Evolutionary conservation across 2,329 filamentous ascomycete genomes (phyloP).

Genomic region (Neonectria neomacrospora): DNA sequence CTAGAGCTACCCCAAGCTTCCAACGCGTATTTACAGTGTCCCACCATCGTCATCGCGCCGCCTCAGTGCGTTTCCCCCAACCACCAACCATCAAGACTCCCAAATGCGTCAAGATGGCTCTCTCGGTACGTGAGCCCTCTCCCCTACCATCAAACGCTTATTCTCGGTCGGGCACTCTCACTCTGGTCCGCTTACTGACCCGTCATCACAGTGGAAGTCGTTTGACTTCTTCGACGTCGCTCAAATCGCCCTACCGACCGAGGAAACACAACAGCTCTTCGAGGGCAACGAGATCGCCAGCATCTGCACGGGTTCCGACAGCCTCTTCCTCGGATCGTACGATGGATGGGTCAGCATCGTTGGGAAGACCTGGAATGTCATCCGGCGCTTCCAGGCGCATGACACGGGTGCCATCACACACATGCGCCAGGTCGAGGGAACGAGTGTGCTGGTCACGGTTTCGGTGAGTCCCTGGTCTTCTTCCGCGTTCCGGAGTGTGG

Average conservation of each 20-base stretch:
- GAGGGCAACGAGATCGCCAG: conserved; percentile 85
- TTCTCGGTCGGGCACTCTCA: rapidly evolving
- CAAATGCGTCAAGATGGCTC: conserved; percentile 50
- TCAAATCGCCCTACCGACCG: conserved; percentile 81
- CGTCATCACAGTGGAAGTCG: conserved; percentile 83
- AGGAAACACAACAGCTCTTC: conserved; percentile 81
- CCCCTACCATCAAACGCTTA: not conserved
- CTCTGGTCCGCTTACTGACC: conserved; percentile 15
- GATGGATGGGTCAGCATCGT: conserved; percentile 91
- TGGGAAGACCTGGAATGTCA: conserved; percentile 85
- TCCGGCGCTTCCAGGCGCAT: conserved; percentile 88
- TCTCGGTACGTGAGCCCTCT: conserved; percentile 44
- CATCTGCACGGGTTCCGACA: conserved; percentile 87
- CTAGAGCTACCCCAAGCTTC: conserved; percentile 38
- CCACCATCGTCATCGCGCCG: conserved; percentile 49
- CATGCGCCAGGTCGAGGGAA: conserved; percentile 91
- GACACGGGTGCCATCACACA: conserved; percentile 84
- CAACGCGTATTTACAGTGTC: conserved; percentile 27
- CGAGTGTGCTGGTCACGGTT: conserved; percentile 85
- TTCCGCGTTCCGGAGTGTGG: not conserved
- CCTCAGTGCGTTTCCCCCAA: conserved; percentile 33
- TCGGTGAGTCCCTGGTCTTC: conserved; percentile 58
- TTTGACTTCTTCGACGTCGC: conserved; percentile 99
- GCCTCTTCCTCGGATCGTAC: conserved; percentile 86
- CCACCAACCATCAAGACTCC: conserved; percentile 30